Evolutionary conservation across 2,329 filamentous ascomycete genomes (phyloP), one percentile per base, ranked within the genome.

Genomic region (Tolypocladium nubicola): DNA sequence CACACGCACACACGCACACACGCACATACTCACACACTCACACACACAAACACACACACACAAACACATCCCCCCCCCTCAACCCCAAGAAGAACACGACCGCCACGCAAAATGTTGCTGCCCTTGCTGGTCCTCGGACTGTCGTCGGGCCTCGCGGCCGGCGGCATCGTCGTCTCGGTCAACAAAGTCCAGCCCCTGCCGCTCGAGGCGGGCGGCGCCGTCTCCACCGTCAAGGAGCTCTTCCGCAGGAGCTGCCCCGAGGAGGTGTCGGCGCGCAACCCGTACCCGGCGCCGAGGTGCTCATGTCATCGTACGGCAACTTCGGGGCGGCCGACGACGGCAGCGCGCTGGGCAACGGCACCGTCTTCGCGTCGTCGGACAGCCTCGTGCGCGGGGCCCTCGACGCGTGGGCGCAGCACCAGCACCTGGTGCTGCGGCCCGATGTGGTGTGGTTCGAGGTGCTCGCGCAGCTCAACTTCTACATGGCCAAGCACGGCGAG

Each of bases 361-460:
- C 56, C 19, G 47, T 70, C 5, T 71, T 64, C 30, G 62, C 70
- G 1, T 71, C 68, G 1, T 73, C 70, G 0, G 68, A 65, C 58
- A 74, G 76, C 33, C 72, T 81, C 60, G 69, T 80, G 23, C 69
- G 74, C 21, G 72, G 74, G 19, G 73, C 73, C 4, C 67, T 79
- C 47, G 69, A 75, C 38, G 78, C 78, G 0, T 81, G 80, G 72
- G 76, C 72, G 35, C 65, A 75, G 53, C 78, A 81, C 57, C 74
- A 79, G 58, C 73, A 79, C 61, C 68, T 83, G 1, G 69, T 73
- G 1, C 66, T 82, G 16, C 73, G 79, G 1, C 79, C 80, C 0
- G 79, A 83, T 41, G 79, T 81, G 55, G 67, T 83, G 37, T 83
- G 80, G 80, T 76, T 82, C 60, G 74, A 79, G 54, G 77, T 82